These are phyloP conservation scores for Madurella mycetomatis DNA, from an alignment of 2,329 filamentous ascomycete genomes.

Conservation along the genomic window DNA sequence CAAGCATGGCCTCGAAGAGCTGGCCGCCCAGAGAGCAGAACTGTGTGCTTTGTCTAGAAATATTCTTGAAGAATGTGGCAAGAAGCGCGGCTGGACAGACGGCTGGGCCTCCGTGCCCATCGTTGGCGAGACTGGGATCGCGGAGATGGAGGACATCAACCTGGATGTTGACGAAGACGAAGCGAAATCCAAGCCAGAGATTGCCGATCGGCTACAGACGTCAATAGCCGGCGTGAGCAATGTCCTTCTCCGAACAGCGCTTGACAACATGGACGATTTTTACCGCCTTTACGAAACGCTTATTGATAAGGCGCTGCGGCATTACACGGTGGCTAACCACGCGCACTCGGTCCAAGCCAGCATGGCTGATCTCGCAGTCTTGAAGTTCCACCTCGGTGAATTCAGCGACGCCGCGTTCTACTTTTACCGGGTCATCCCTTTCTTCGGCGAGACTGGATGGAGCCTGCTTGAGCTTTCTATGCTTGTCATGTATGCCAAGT, in stretches of 20 bases:
- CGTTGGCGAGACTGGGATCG: constrained; percentile 40
- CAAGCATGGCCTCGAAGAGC: constrained; percentile 68
- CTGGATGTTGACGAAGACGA: constrained; percentile 43
- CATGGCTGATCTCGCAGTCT: constrained; percentile 77
- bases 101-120: constrained; percentile 64
- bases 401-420: constrained; percentile 69
- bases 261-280: constrained; percentile 60
- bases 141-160: constrained; percentile 54
- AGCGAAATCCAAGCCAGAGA: constrained; percentile 16
- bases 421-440: constrained; percentile 72
- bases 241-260: constrained; percentile 55
- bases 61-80: constrained; percentile 70
- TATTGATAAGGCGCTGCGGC: constrained; percentile 78
- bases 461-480: constrained; percentile 73
- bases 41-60: constrained; percentile 76
- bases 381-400: constrained; percentile 74
- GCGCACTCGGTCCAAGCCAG: constrained; percentile 71
- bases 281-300: constrained; percentile 67
- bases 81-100: constrained; percentile 67
- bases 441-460: constrained; percentile 77
- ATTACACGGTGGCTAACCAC: constrained; percentile 76
- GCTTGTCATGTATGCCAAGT: constrained; percentile 79
- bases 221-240: constrained; percentile 48
- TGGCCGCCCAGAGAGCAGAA: constrained; percentile 79
- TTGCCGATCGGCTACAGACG: constrained; percentile 6